These are phyloP conservation scores for Gossypium laxum DNA, from an alignment of 441 rosid species.

Conservation along the genomic window DNA sequence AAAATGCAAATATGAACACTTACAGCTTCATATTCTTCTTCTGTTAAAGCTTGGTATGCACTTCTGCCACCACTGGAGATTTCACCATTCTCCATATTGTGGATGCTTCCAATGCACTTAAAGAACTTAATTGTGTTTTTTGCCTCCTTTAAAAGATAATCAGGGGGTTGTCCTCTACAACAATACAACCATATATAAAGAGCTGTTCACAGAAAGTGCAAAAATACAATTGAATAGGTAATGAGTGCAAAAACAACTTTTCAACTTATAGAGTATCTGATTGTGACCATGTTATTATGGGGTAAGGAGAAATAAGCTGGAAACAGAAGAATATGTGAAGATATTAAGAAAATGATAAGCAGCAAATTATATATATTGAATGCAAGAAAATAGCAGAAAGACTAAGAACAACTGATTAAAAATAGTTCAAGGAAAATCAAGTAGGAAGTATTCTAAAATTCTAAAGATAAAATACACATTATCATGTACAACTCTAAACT, in stretches of 20 bases:
- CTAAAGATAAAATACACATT: neutral
- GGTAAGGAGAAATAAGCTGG: neutral
- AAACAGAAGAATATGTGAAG: neutral
- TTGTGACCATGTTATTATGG: neutral
- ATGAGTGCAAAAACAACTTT: neutral
- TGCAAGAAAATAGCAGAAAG: neutral
- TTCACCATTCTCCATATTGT: conserved; percentile 53
- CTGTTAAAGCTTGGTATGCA: conserved; percentile 66
- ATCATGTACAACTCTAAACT: neutral
- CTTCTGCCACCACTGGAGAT: conserved; percentile 48
- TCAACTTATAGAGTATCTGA: neutral
- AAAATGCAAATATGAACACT: conserved; percentile 29
- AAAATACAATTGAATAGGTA: neutral
- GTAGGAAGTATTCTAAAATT: neutral
- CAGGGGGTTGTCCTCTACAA: conserved; percentile 91
- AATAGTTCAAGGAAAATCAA: neutral
- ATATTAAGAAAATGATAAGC: conserved; percentile 1
- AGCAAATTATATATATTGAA: neutral
- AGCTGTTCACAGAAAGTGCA: conserved; percentile 13
- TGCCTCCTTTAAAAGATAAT: conserved; percentile 85
- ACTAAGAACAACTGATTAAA: neutral
- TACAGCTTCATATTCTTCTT: conserved; percentile 92
- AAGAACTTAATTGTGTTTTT: conserved; percentile 80
- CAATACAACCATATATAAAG: conserved; percentile 26
- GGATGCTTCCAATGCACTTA: conserved; percentile 75